A percentile compares a stretch with the other conserved stretches of the same genome.
These are phyloP conservation scores for Annona squamosa DNA, from an alignment of 164 flowering plant species.

Conservation along the genomic window DNA sequence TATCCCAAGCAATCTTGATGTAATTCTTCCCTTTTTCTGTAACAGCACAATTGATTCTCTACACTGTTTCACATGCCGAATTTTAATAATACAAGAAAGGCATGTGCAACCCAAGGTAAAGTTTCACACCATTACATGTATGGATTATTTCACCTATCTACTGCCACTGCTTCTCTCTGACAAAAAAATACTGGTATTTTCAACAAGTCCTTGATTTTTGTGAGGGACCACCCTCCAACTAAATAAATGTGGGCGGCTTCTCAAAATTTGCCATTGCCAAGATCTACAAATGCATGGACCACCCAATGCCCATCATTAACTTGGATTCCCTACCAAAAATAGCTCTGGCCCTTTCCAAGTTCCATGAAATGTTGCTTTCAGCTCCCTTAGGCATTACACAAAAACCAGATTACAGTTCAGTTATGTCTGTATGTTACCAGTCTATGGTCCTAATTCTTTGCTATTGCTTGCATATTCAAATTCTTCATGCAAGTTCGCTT, in stretches of 20 bases:
- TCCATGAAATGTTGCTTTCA: background rate
- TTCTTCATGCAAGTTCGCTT: background rate
- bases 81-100: background rate
- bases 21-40: background rate
- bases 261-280: background rate
- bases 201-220: background rate
- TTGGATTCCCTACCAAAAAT: background rate
- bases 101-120: background rate
- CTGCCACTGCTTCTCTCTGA: background rate
- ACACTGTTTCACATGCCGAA: background rate
- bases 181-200: background rate
- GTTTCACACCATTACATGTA: background rate
- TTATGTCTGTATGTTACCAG: background rate
- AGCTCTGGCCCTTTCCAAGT: background rate
- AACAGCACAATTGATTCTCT: conserved; percentile 1
- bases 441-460: background rate
- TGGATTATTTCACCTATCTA: background rate
- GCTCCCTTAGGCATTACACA: background rate
- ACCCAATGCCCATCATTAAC: conserved; percentile 1
- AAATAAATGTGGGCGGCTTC: conserved; percentile 5
- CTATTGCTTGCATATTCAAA: background rate
- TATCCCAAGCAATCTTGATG: background rate
- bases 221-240: background rate
- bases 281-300: conserved; percentile 4
- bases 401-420: background rate